Evolutionary conservation across 805 yeast genomes (phyloP), one percentile per base, ranked within the genome.

Genomic region (Schwanniomyces occidentalis): DNA sequence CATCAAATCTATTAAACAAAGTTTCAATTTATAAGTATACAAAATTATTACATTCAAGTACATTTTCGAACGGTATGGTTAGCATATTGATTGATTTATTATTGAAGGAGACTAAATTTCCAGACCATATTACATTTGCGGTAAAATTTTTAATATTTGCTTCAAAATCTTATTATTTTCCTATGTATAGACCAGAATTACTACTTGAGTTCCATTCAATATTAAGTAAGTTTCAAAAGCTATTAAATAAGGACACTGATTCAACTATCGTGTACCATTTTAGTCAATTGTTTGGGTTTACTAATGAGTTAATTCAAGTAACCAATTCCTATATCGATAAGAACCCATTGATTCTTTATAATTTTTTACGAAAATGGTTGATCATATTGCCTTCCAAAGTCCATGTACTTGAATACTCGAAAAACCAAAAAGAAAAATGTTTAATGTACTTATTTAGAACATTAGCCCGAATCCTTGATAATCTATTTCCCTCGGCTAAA

Each of bases 11-110:
- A 8, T 44, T 56, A 4, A 52, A 51, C 30, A 52, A 46, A 24
- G 38, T 50, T 7, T 40, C 54, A 20, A 44, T 54, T 16, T 52
- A 52, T 31, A 55, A 52, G 21, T 46, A 40, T 30, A 29, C 37
- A 15, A 45, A 48, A 32, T 36, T 51, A 25, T 19, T 37, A 7
- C 41, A 48, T 14, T 44, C 50, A 4, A 25, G 42, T 7, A 42
- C 54, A 12, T 56, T 54, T 30, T 40, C 51, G 14, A 44, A 46
- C 12, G 62, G 62, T 3, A 35, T 53, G 14, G 40, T 45, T 4
- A 32, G 48, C 5, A 41, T 54, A 3, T 49, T 49, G 36, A 41
- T 46, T 19, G 47, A 47, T 17, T 25, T 48, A 19, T 15, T 44
- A 14, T 25, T 31, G 14, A 23, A 12, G 15, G 22, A 24, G 16